Conservation (phyloP, 2,329 filamentous ascomycete species). For the Colletotrichum musae region DNA sequence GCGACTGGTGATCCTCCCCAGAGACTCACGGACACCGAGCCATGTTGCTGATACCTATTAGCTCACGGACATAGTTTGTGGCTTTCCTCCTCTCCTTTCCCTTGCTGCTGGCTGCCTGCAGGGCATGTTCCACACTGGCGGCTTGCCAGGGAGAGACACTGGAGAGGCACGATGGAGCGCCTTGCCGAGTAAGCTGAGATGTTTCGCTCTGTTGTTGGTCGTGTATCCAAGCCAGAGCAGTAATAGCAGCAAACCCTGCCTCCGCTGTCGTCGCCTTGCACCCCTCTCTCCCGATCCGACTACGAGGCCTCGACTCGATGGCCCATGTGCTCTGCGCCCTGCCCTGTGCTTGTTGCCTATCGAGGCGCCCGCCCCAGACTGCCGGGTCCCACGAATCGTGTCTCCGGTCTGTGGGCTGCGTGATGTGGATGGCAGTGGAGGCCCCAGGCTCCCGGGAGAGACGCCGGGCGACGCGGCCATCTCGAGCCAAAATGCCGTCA, state of each 20-base stretch:
- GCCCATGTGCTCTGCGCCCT: slow-evolving; percentile 8
- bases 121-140: slow-evolving; percentile 17
- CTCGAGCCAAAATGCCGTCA: slow-evolving; percentile 6
- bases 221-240: neutral
- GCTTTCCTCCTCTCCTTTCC: slow-evolving; percentile 23
- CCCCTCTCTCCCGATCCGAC: slow-evolving; percentile 8
- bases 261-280: neutral
- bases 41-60: slow-evolving; percentile 10
- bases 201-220: neutral
- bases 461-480: slow-evolving; percentile 2
- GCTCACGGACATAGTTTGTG: slow-evolving; percentile 23
- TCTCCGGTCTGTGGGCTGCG: slow-evolving; percentile 11
- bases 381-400: slow-evolving; percentile 25
- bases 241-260: neutral
- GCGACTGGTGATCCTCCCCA: neutral
- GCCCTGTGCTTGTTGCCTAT: slow-evolving; percentile 24
- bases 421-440: slow-evolving; percentile 15
- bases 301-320: slow-evolving; percentile 37
- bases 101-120: slow-evolving; percentile 24
- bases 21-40: slow-evolving; percentile 5
- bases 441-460: slow-evolving; percentile 17
- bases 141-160: slow-evolving; percentile 24
- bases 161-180: slow-evolving; percentile 1
- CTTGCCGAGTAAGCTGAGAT: slow-evolving; percentile 11
- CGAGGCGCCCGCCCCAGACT: slow-evolving; percentile 22